Base-by-base conservation (phyloP, 768 basidiomycete genomes). In the Lentinula guzmanii region DNA sequence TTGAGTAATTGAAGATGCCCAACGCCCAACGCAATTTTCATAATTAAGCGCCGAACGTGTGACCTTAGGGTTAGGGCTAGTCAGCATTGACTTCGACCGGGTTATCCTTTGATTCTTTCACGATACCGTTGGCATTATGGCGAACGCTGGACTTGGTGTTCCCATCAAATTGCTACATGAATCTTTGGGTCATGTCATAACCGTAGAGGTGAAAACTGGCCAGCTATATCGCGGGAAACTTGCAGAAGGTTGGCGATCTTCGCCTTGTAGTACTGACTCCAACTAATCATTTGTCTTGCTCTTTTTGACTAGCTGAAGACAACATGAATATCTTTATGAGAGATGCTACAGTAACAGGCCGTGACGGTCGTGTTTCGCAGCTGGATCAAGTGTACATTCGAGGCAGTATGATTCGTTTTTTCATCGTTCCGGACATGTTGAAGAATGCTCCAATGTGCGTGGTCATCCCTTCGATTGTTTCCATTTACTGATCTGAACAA, bases 371-470 rank as follows among this genome's bases (percentile, higher is more conserved):
- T 68, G 94, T 99, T 33, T 97, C 97, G 11, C 97, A 99, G 73
- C 82, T 99, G 55, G 97, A 98, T 78, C 96, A 98, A 75, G 96
- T 98, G 35, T 99, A 99, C 76, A 99, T 99, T 67, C 83, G 97
- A 68, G 97, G 97, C 62, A 95, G 94, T 73, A 97, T 98, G 92
- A 81, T 98, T 66, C 84, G 97, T 65, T 98, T 97, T 81, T 96
- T 98, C 78, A 98, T 98, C 73, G 97, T 99, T 21, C 97, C 97
- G 60, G 97, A 98, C 75, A 98, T 99, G 92, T 79, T 99, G 67
- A 92, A 98, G 72, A 98, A 98, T 73, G 97, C 97, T 13, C 97
- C 97, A 18, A 99, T 99, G 97, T 95, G 71, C 72, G 91, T 79
- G 60, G 59, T 64, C 46, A 41, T 46, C 61, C 43, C 39, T 43